phyloP scores from a whole-genome alignment of 169 alveolate genomes.

The Plasmodium cynomolgi region DNA sequence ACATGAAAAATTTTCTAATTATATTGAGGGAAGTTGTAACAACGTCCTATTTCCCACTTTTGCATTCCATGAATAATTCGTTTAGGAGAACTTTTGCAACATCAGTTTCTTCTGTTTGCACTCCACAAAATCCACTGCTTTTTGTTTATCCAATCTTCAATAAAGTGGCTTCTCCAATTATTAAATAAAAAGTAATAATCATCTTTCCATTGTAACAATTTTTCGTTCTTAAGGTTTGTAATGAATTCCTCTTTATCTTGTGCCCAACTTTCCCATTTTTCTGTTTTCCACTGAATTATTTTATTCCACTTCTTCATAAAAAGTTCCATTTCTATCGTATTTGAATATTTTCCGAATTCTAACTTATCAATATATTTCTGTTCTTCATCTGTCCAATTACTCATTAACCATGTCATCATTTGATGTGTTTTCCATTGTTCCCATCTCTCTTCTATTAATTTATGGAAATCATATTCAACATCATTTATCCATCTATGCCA shows the following conservation, averaged over 20 bases:
- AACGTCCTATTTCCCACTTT: background rate
- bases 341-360: background rate
- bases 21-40: background rate
- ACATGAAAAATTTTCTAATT: background rate
- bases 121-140: background rate
- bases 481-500: conserved; percentile 13
- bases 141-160: background rate
- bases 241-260: conserved; percentile 2
- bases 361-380: background rate
- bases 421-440: background rate
- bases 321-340: background rate
- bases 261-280: conserved; percentile 16
- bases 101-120: background rate
- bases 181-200: background rate
- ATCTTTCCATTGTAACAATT: conserved; percentile 6
- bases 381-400: background rate
- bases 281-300: background rate
- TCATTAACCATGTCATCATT: conserved; percentile 2
- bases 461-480: background rate
- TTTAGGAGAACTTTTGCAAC: background rate
- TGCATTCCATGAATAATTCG: background rate
- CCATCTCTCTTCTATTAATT: background rate
- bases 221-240: background rate
- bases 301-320: background rate
- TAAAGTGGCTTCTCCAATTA: background rate